Base-by-base conservation (phyloP, 139 green algal species). In the Micractinium sp. region DNA sequence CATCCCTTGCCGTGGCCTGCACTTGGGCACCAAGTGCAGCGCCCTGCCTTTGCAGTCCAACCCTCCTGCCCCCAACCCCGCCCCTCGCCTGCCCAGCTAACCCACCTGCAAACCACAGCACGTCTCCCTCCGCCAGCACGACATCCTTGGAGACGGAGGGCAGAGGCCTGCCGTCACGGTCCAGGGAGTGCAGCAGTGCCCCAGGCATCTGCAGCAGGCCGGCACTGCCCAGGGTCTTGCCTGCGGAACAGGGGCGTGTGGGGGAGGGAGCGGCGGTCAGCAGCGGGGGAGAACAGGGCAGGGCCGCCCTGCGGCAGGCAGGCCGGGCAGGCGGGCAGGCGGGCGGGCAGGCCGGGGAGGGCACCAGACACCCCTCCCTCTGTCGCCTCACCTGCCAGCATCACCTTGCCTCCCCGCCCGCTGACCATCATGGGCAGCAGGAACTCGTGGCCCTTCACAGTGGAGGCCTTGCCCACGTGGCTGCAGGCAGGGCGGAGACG, bases 71-170 rank as follows among this genome's bases (percentile, higher is more conserved):
- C 67, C n/a, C 27, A 18, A 75, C 9, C 67, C 67, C 67, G 14
- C 67, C 67, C 23, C 23, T n/a, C n/a, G n/a, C 67, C 1, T 35
- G 92, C 89, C 18, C 53, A 85, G 31, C 1, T 56, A 56, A 39
- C 87, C 93, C 94, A 80, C 95, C 95, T 36, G 94, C 91, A 82
- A 98, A 97, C 92, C 95, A 97, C 38, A 98, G 93, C 1, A 95
- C 77, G 88, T 98, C 96, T 12, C 90, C 96, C 4, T 76, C 81
- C 35, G 93, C 36, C 33, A 95, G 81, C 33, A 94, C 74, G 22
- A 90, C 89, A 29, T 94, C 89, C 23, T 86, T 92, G 35, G 63
- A 77, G 31, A 93, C 92, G 2, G 82, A 88, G 41, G 91, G 85
- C 36, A 95, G 88, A 16, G 81, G 73, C 61, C 85, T 80, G 36